Base-by-base conservation (phyloP, 352 stramenopile species). In the Proteromonas lacertae region DNA sequence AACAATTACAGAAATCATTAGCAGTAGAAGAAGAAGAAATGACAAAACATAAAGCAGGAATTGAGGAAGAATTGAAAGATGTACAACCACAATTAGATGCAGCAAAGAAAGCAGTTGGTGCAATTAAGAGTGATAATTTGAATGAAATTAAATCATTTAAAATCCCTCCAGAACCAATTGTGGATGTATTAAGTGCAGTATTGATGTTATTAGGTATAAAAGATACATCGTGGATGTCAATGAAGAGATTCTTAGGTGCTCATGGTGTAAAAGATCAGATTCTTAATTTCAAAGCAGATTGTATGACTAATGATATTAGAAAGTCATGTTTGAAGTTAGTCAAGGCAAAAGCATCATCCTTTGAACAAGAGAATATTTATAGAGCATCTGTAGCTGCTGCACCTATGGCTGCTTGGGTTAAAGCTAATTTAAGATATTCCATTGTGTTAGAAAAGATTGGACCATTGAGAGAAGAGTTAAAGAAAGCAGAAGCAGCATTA, bases 201-300 rank as follows among this genome's bases (percentile, higher is more conserved):
- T 55, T 92, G 0, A 89, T 87, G 69, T 48, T 92, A 6, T 50
- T 92, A 1, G 77, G 77, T 8, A 88, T 90, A 31, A 62, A 83
- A 19, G 78, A 92, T 43, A 82, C 71, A 12, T 84, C 69, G 0
- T 92, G 78, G 78, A 72, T 82, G 39, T 81, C 63, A 9, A 92
- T 92, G 74, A 92, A 90, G 44, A 83, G 83, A 44, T 92, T 92
- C 41, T 45, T 92, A 0, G 69, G 74, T 1, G 84, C 89, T 36
- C 64, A 75, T 18, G 73, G 72, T 1, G 74, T 92, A 2, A 92
- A 91, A 41, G 78, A 90, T 29, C 69, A 92, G 22, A 92, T 92
- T 39, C 53, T 90, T 3, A 90, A 89, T 51, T 92, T 79, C 35
- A 76, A 92, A 30, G 69, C 74, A 2, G 64, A 69, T 20, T 55